A percentile compares a stretch with the other conserved stretches of the same genome.
phyloP scores from a whole-genome alignment of 176 grass and related monocot genomes.

The Oryza nivara region DNA sequence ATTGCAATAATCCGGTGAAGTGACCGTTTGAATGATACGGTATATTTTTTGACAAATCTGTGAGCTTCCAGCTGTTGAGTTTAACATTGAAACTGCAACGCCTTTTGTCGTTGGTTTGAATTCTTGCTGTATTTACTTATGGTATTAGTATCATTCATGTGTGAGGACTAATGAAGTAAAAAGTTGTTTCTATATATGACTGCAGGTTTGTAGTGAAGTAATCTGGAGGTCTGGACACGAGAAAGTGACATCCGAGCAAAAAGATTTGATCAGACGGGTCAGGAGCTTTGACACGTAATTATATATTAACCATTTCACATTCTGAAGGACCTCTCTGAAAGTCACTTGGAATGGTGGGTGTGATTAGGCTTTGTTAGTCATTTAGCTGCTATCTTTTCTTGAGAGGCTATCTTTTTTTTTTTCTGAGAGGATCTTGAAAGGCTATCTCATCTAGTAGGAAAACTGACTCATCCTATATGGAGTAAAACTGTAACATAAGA shows the following conservation, averaged over 20 bases:
- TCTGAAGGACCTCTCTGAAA: conserved; percentile 31
- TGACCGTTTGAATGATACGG: too few relatives aligned
- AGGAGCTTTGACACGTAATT: conserved; percentile 15
- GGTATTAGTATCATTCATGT: not conserved
- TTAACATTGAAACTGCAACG: not conserved
- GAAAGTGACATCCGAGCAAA: conserved; percentile 37
- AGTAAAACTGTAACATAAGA: not conserved
- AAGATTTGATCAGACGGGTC: conserved; percentile 11
- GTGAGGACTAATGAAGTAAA: not conserved
- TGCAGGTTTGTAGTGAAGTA: conserved; percentile 32
- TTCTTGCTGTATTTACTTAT: not conserved
- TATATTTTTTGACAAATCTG: not conserved
- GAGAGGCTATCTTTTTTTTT: not conserved
- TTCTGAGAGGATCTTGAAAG: too few relatives aligned
- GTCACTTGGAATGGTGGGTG: conserved; percentile 17
- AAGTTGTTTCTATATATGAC: not conserved
- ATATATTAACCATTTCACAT: conserved; percentile 43
- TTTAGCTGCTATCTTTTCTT: conserved; percentile 9
- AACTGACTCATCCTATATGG: not conserved
- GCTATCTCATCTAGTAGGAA: not conserved
- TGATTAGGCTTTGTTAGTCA: conserved; percentile 25
- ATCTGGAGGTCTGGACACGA: conserved; percentile 6
- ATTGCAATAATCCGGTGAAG: not conserved
- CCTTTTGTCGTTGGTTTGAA: not conserved
- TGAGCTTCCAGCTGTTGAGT: not conserved